Conservation (phyloP, 768 basidiomycete genomes). For the Amanita subjunquillea region DNA sequence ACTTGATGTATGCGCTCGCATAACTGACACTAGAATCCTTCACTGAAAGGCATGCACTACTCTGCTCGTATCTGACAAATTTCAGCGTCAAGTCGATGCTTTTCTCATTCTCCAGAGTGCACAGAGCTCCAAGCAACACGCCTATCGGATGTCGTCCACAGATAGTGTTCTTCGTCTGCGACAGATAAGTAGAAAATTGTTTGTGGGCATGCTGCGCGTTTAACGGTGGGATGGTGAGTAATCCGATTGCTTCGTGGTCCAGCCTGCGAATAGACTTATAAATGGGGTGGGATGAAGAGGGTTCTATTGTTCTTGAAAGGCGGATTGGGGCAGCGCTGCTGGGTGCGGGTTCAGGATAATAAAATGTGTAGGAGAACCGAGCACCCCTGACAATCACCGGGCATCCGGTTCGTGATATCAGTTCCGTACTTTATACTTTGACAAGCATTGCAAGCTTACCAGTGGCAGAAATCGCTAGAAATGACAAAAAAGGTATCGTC, state of each 20-base stretch:
- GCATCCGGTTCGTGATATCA: not conserved
- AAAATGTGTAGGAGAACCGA: constrained; percentile 81
- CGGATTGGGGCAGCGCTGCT: constrained; percentile 33
- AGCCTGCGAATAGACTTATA: constrained; percentile 74
- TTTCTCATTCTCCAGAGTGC: constrained; percentile 38
- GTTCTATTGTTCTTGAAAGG: constrained; percentile 34
- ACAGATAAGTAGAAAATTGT: constrained; percentile 58
- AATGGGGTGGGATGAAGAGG: constrained; percentile 51
- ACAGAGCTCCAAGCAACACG: constrained; percentile 73
- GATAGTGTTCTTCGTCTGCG: constrained; percentile 84
- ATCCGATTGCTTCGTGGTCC: constrained; percentile 80
- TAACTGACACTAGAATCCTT: constrained; percentile 92
- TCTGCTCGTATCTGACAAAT: constrained; percentile 94
- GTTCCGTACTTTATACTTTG: no score
- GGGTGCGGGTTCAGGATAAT: constrained; percentile 58
- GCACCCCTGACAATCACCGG: constrained; percentile 48
- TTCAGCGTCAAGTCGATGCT: constrained; percentile 33
- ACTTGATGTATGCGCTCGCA: constrained; percentile 76
- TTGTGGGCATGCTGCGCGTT: constrained; percentile 44
- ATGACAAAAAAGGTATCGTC: constrained; percentile 82
- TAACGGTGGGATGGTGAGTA: constrained; percentile 48
- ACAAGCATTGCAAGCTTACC: constrained; percentile 39
- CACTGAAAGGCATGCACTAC: constrained; percentile 57
- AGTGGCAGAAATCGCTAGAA: constrained; percentile 97
- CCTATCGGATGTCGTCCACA: constrained; percentile 96